Evolutionary conservation across 2,329 filamentous ascomycete species (phyloP), one percentile per base, ranked within the genome.

Genomic region (Fusarium anthophilum): DNA sequence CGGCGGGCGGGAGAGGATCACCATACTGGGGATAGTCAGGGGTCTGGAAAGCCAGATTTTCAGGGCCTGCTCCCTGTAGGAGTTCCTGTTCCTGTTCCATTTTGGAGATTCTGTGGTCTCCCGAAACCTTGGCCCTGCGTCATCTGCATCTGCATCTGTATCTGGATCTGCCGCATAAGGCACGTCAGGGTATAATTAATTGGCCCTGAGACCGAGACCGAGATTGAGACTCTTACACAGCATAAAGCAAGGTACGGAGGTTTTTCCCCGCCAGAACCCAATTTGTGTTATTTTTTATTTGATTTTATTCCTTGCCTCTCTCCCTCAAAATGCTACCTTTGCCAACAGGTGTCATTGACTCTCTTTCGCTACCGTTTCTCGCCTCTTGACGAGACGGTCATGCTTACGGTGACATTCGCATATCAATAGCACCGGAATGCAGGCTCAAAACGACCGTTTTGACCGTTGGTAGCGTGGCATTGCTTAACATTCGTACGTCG

Each of bases 401-500:
- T 51, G 38, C 32, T 38, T 47, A 22, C 14, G 41, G 38, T 65
- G 43, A 51, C 48, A 51, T 57, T 59, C 47, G 43, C 30, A 22
- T 47, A 22, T 43, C 60, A 54, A 59, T 70, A 70, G 67, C 37
- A 65, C 26, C 58, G 67, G 67, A 58, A 43, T 56, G 18, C 20
- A 56, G 17, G 35, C 41, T 56, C n/a, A 56, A 61, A 45, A 53
- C 30, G 55, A 69, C 45, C 35, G 50, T 61, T 66, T 48, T 17
- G 28, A 44, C 68, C 51, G 71, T 74, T 72, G 22, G 26, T 63
- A 26, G 59, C 63, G 67, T 65, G 67, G 58, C 68, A 63, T 68
- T 68, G 32, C 48, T 51, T 39, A 24, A 30, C 30, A 35, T 35
- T 15, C 32, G 32, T 28, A 8, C 11, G 15, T 61, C 67, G 61